Evolutionary conservation across 176 grass and related monocot species (phyloP).

Genomic region (Echinochloa phyllopogon): DNA sequence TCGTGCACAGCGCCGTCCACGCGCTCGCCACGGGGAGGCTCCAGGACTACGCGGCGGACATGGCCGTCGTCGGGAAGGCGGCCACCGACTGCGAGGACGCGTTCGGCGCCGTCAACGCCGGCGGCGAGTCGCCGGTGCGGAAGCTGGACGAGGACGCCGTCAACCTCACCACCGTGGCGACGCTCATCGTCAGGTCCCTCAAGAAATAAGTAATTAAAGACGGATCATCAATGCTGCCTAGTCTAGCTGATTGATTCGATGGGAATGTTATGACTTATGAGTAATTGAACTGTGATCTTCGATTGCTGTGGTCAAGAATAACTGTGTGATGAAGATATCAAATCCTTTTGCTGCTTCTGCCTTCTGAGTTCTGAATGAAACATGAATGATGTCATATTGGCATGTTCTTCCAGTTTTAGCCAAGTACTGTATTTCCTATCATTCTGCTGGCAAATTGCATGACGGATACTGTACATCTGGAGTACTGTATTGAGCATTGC

Average conservation of each 20-base stretch:
- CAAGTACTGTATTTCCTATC: background rate
- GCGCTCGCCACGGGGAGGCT: background rate
- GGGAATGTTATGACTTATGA: too few species aligned
- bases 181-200: slow-evolving; percentile 32
- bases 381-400: background rate
- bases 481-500: background rate
- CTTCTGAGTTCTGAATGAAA: background rate
- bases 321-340: background rate
- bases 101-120: background rate
- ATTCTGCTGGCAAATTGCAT: background rate
- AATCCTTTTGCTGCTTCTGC: background rate
- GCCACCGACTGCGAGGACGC: slow-evolving; percentile 45
- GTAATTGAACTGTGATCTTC: background rate
- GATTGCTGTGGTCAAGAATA: background rate
- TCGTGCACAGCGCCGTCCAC: slow-evolving; percentile 62
- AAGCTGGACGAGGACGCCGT: slow-evolving; percentile 50
- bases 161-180: slow-evolving; percentile 28
- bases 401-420: background rate
- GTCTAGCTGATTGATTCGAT: background rate
- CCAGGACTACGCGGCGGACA: slow-evolving; percentile 40
- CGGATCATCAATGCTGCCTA: background rate
- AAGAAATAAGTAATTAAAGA: background rate
- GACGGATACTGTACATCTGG: background rate
- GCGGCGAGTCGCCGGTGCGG: slow-evolving; percentile 11
- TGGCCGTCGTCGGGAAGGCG: slow-evolving; percentile 35